Evolutionary conservation across 192 early-diverging fungal genomes (phyloP), one percentile per base, ranked within the genome.

Genomic region (Endogone sp.): DNA sequence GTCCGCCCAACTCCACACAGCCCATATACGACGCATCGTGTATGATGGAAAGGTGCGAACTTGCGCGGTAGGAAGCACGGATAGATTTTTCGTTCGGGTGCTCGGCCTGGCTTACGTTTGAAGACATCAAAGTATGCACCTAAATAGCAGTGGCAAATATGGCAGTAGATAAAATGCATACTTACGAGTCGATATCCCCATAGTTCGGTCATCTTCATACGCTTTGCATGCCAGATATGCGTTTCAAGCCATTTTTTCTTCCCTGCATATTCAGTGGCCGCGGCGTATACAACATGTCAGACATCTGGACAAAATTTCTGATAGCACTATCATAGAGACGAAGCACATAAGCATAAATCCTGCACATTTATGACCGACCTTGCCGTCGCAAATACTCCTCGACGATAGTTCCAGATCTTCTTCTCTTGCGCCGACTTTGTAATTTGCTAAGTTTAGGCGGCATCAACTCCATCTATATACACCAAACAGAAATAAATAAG

Each of bases 171-270:
- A 1, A 16, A 60, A 22, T 27, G 29, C 21, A 13, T 31, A 67
- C 77, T 62, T 77, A 88, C 90, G 54, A 95, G 60, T 70, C 86
- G 84, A 69, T 86, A 88, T 0, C 94, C 92, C 95, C 95, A 96
- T 21, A 83, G 70, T 63, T 92, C 84, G 32, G 65, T 74, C 95
- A 99, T 99, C 61, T 93, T 91, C 93, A 98, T 95, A 67, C 98
- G 85, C 76, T 99, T 99, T 13, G 94, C 90, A 73, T 99, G 96
- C 98, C 98, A 99, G 26, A 97, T 85, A 80, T 99, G 96, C 37
- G 96, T 99, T 75, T 97, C 96, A 26, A 99, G 73, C 98, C 96
- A 99, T 31, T 85, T 82, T 59, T 90, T 91, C 6, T 81, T 71
- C 11, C 71, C 84, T 75, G 69, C 2, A 24, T 24, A 30, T 62